Evolutionary conservation across 495 filamentous ascomycete species (phyloP), one percentile per base, ranked within the genome.

Genomic region (Astrocystis sublimbata): DNA sequence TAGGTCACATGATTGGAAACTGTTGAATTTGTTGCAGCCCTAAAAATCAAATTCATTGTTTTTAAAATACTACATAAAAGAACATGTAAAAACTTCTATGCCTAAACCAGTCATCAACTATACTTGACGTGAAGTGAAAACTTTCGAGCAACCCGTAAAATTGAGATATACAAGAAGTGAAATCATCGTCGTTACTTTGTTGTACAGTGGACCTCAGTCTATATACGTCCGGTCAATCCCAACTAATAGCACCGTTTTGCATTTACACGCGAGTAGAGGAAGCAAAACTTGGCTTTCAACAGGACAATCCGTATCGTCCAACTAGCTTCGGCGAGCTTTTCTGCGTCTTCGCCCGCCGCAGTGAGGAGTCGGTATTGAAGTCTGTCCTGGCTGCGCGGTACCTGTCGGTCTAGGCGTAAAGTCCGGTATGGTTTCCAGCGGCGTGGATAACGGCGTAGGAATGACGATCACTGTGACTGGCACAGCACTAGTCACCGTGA

Each of bases 331-430:
- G 23, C 35, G 19, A 28, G 58, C 21, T 10, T n/a, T 33, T 17
- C 58, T 50, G 45, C 45, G 42, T 15, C 36, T 60, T 36, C 35
- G 31, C 58, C 45, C 35, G 23, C 46, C 24, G 17, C 58, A 60
- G 42, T 43, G 46, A 2, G 45, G 58, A 33, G 33, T 61, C n/a
- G 47, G 38, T 15, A 30, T 61, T 9, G 47, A 6, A 9, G 58
- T 52, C 24, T 52, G 36, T 6, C 36, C 31, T 21, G 45, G 23
- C 24, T 30, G 35, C n/a, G 36, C 23, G 31, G 45, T 49, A 17
- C 36, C 33, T 9, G 33, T 50, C 23, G 58, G 58, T 19, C 58
- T 36, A n/a, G 5, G 46, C 30, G 58, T 61, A n/a, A 52, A 52
- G 35, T 61, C 58, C 0, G 56, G 56, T 5, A 59, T 57, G 2